Conservation (phyloP, 1,284 basidiomycete species). For the Anthracocystis walkeri region DNA sequence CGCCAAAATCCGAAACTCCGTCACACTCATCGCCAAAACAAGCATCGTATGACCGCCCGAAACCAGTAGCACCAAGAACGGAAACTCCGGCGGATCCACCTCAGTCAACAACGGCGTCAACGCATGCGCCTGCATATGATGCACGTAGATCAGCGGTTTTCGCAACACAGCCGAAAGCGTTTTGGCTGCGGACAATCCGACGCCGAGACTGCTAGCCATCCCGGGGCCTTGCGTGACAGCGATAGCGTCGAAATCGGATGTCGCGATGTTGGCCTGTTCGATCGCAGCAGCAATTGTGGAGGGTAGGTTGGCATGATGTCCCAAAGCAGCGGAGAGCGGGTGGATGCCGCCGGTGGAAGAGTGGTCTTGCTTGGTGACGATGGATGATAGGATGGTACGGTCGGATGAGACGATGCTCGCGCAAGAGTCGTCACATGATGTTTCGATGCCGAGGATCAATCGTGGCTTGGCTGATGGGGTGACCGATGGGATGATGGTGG, state of each 20-base stretch:
- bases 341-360: constrained; percentile 61
- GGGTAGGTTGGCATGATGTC: constrained; percentile 58
- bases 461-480: constrained; percentile 1
- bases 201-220: constrained; percentile 60
- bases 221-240: constrained; percentile 68
- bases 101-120: constrained; percentile 48
- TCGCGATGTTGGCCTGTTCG: constrained; percentile 20
- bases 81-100: constrained; percentile 47
- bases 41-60: constrained; percentile 68
- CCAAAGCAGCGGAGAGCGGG: constrained; percentile 57
- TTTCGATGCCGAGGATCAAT: constrained; percentile 65
- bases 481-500: background rate
- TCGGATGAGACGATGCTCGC: constrained; percentile 59
- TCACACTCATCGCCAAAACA: constrained; percentile 51
- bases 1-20: constrained; percentile 56
- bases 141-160: constrained; percentile 63
- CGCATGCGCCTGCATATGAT: constrained; percentile 65
- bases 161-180: constrained; percentile 52
- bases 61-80: constrained; percentile 64
- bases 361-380: constrained; percentile 65
- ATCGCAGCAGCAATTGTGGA: constrained; percentile 54
- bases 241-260: constrained; percentile 59
- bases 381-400: constrained; percentile 54
- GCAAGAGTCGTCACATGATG: constrained; percentile 68
- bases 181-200: constrained; percentile 62